These are phyloP conservation scores for Calonectria ilicicola DNA, from an alignment of 2,329 filamentous ascomycete species.

Conservation along the genomic window DNA sequence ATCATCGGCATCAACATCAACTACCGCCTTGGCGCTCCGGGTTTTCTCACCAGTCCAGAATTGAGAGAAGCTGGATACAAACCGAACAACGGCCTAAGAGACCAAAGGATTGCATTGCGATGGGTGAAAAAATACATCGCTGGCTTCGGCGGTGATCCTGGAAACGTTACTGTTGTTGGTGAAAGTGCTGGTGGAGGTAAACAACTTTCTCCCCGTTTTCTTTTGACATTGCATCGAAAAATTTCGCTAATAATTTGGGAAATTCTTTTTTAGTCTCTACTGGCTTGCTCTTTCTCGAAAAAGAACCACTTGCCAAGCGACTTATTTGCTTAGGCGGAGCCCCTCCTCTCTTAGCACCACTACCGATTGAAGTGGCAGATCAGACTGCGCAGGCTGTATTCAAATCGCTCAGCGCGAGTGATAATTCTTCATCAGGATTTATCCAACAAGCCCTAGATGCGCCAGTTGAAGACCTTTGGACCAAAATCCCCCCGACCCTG, in stretches of 20 bases:
- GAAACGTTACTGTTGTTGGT: background rate
- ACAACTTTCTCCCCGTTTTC: too few relatives aligned
- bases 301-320: background rate
- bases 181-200: background rate
- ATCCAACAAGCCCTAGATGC: background rate
- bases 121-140: constrained; percentile 1
- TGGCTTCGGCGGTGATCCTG: background rate
- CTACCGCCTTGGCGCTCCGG: background rate
- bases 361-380: background rate
- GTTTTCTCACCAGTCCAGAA: background rate
- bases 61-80: background rate
- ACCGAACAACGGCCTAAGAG: background rate
- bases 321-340: background rate
- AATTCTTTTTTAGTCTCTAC: background rate
- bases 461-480: background rate
- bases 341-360: background rate
- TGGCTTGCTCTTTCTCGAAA: background rate
- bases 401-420: too few relatives aligned
- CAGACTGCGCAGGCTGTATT: background rate
- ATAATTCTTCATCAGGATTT: background rate
- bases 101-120: background rate
- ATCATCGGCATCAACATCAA: background rate
- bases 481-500: background rate
- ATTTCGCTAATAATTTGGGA: background rate
- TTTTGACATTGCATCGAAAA: too few relatives aligned